A percentile compares a stretch with the other conserved stretches of the same genome.
These are phyloP conservation scores for Cordyceps fumosorosea DNA, from an alignment of 2,329 filamentous ascomycete species.

Conservation along the genomic window DNA sequence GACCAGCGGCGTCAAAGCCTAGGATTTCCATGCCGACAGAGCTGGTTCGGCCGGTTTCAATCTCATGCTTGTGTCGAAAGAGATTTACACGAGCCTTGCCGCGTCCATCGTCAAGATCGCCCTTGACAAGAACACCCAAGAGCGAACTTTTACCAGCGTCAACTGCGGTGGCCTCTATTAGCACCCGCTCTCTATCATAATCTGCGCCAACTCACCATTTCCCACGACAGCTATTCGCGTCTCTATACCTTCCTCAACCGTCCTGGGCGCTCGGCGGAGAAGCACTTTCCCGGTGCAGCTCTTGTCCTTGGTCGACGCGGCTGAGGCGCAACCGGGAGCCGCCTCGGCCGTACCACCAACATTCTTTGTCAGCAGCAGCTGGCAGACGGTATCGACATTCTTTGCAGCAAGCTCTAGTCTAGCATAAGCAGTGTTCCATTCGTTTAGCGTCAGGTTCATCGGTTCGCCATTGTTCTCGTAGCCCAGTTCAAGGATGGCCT, in stretches of 20 bases:
- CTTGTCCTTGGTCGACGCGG: constrained; percentile 57
- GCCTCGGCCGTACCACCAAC: constrained; percentile 74
- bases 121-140: constrained; percentile 91
- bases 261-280: constrained; percentile 66
- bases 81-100: constrained; percentile 92
- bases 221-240: constrained; percentile 94
- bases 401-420: constrained; percentile 61
- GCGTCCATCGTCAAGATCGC: constrained; percentile 87
- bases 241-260: constrained; percentile 84
- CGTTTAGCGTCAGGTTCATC: constrained; percentile 65
- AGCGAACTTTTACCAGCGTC: constrained; percentile 97
- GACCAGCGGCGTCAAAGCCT: constrained; percentile 84
- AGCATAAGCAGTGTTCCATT: constrained; percentile 68
- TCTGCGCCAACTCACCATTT: constrained; percentile 53
- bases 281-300: constrained; percentile 81
- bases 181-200: not conserved
- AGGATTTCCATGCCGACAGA: constrained; percentile 99
- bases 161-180: constrained; percentile 42
- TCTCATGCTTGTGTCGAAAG: constrained; percentile 96
- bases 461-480: constrained; percentile 84
- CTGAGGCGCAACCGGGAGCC: constrained; percentile 36
- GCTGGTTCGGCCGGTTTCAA: constrained; percentile 90
- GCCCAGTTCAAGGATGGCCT: constrained; percentile 86
- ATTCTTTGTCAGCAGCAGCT: constrained; percentile 82
- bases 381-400: constrained; percentile 64